A percentile compares a stretch with the other conserved stretches of the same genome.
Conservation (phyloP, 2,329 filamentous ascomycete genomes). For the Xylaria arbuscula region DNA sequence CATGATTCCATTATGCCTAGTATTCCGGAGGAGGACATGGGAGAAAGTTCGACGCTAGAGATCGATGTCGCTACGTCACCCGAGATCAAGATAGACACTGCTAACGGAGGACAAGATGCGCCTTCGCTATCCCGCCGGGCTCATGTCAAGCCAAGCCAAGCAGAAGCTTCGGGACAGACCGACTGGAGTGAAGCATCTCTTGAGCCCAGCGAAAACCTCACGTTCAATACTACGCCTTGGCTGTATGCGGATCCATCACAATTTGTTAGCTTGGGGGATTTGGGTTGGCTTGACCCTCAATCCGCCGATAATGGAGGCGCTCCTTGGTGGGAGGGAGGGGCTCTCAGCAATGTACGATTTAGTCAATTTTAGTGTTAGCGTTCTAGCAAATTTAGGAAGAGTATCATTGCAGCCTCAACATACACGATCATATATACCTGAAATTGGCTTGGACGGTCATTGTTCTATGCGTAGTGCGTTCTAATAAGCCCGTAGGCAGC, state of each 20-base stretch:
- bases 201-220: constrained; percentile 38
- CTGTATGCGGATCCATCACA: constrained; percentile 38
- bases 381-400: constrained; percentile 1
- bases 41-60: constrained; percentile 36
- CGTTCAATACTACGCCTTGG: constrained; percentile 39
- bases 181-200: constrained; percentile 34
- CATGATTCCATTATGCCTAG: constrained; percentile 31
- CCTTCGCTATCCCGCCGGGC: constrained; percentile 36
- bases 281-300: constrained; percentile 38
- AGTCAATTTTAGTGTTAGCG: constrained; percentile 37
- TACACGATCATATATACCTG: neutral
- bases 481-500: neutral
- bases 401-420: neutral
- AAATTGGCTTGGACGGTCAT: neutral
- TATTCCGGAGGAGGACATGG: constrained; percentile 29
- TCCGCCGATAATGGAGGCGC: constrained; percentile 32
- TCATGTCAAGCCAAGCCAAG: constrained; percentile 30
- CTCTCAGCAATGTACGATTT: constrained; percentile 31
- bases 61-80: constrained; percentile 38
- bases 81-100: constrained; percentile 39
- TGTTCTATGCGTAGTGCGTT: neutral
- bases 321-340: constrained; percentile 37
- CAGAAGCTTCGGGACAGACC: constrained; percentile 33
- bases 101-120: constrained; percentile 38
- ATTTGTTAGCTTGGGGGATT: constrained; percentile 35